phyloP scores from a whole-genome alignment of 257 asterid species.

The Thymus mandschuricus region DNA sequence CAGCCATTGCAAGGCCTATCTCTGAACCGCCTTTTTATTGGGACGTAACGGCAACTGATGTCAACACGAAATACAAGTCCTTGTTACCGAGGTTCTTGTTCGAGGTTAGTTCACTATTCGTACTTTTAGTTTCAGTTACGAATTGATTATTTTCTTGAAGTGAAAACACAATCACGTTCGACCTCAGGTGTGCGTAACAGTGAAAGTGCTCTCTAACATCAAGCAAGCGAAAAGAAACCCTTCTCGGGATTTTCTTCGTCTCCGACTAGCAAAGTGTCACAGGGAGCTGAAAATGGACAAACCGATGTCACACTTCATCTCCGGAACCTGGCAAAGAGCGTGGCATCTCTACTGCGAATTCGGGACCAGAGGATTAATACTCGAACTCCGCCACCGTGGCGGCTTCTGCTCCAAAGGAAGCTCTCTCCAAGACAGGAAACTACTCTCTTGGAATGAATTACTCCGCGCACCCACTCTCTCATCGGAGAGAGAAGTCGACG shows the following conservation, averaged over 20 bases:
- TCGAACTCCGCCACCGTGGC: slow-evolving; percentile 70
- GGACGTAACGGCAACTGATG: slow-evolving; percentile 64
- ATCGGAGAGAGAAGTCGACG: slow-evolving; percentile 51
- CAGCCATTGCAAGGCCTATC: slow-evolving; percentile 42
- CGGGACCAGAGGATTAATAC: slow-evolving; percentile 71
- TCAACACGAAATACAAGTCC: slow-evolving; percentile 73
- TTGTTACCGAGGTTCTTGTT: slow-evolving; percentile 77
- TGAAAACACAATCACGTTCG: slow-evolving; percentile 18
- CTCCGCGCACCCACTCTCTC: slow-evolving; percentile 77
- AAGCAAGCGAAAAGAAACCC: slow-evolving; percentile 35
- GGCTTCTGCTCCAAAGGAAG: slow-evolving; percentile 68
- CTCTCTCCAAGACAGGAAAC: slow-evolving; percentile 38
- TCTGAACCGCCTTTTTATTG: slow-evolving; percentile 64
- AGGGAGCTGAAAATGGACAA: slow-evolving; percentile 72
- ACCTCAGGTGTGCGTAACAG: slow-evolving; percentile 65
- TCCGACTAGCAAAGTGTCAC: slow-evolving; percentile 70
- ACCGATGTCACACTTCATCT: slow-evolving; percentile 43
- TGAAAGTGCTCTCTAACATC: slow-evolving; percentile 43
- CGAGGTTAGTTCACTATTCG: slow-evolving; percentile 60
- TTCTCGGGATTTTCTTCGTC: slow-evolving; percentile 64
- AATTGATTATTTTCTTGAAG: background rate
- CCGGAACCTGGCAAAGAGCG: slow-evolving; percentile 65
- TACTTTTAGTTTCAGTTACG: background rate
- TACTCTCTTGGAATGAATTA: slow-evolving; percentile 81
- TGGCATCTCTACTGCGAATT: slow-evolving; percentile 89